Evolutionary conservation across 225 moss, liverwort and hornwort genomes (phyloP).

Genomic region (Physcomitrellopsis africana): DNA sequence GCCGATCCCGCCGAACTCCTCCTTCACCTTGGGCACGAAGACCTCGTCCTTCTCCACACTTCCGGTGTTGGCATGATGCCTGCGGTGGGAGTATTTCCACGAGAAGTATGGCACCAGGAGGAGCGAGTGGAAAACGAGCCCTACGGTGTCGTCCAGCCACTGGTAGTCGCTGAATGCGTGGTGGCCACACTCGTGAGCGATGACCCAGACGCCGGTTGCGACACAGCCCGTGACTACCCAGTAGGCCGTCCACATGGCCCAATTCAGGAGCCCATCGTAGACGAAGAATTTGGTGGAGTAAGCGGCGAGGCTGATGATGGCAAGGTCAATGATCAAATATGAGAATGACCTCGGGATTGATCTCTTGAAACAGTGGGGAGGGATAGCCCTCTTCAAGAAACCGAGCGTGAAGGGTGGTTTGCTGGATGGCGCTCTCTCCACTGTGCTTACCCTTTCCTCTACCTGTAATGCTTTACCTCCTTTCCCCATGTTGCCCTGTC

Average conservation of each 20-base stretch:
- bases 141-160: slow-evolving; percentile 88
- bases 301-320: slow-evolving; percentile 55
- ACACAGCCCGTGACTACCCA: slow-evolving; percentile 78
- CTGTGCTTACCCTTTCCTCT: slow-evolving; percentile 14
- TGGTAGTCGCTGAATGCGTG: slow-evolving; percentile 95
- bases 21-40: slow-evolving; percentile 76
- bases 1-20: slow-evolving; percentile 31
- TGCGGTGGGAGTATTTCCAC: slow-evolving; percentile 93
- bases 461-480: slow-evolving; percentile 47
- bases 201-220: slow-evolving; percentile 89
- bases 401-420: slow-evolving; percentile 88
- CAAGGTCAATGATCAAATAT: slow-evolving; percentile 67
- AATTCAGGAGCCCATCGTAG: slow-evolving; percentile 55
- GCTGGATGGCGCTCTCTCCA: slow-evolving; percentile 58
- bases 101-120: slow-evolving; percentile 94
- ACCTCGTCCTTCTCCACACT: slow-evolving; percentile 91
- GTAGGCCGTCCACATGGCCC: slow-evolving; percentile 70
- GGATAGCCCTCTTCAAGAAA: slow-evolving; percentile 65
- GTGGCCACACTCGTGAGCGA: slow-evolving; percentile 93
- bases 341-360: slow-evolving; percentile 74
- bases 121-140: slow-evolving; percentile 79
- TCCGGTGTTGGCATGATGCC: slow-evolving; percentile 93
- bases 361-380: slow-evolving; percentile 80
- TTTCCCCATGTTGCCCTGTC: slow-evolving; percentile 47
- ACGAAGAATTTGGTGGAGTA: slow-evolving; percentile 61